Conservation (phyloP, 768 basidiomycete genomes). For the Termitomyces sp. region DNA sequence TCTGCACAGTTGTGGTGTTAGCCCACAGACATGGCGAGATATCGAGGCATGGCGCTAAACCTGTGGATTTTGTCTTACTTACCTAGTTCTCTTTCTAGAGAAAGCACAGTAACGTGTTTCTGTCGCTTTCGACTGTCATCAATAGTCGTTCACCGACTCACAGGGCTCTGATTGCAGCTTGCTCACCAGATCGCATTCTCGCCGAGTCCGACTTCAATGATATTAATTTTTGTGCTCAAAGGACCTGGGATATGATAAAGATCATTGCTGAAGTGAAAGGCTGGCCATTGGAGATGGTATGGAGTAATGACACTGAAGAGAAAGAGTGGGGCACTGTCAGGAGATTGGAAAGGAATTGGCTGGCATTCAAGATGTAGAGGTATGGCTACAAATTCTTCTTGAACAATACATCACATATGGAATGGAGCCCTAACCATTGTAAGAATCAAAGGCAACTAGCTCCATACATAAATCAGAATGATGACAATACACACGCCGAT, state of each 20-base stretch:
- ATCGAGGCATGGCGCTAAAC: constrained; percentile 55
- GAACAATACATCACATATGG: neutral
- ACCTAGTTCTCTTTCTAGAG: constrained; percentile 34
- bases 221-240: constrained; percentile 46
- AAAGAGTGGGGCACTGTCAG: constrained; percentile 60
- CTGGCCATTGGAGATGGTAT: constrained; percentile 67
- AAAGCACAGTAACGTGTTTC: constrained; percentile 69
- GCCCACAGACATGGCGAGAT: constrained; percentile 64
- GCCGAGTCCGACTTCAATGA: constrained; percentile 84
- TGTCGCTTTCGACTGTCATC: constrained; percentile 85
- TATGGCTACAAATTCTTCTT: neutral
- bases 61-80: neutral
- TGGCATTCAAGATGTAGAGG: constrained; percentile 35
- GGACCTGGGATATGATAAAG: constrained; percentile 75
- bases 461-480: constrained; percentile 44
- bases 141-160: constrained; percentile 69
- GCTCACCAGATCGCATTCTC: constrained; percentile 63
- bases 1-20: constrained; percentile 87
- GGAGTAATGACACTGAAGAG: constrained; percentile 34
- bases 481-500: constrained; percentile 78
- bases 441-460: constrained; percentile 11
- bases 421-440: neutral
- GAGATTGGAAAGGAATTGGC: constrained; percentile 69
- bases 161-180: constrained; percentile 56
- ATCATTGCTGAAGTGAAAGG: constrained; percentile 71